Percentiles rank a stretch among this genome's conserved stretches.
Conservation (phyloP, 148 eudicot genomes). For the Spergularia bocconei region DNA sequence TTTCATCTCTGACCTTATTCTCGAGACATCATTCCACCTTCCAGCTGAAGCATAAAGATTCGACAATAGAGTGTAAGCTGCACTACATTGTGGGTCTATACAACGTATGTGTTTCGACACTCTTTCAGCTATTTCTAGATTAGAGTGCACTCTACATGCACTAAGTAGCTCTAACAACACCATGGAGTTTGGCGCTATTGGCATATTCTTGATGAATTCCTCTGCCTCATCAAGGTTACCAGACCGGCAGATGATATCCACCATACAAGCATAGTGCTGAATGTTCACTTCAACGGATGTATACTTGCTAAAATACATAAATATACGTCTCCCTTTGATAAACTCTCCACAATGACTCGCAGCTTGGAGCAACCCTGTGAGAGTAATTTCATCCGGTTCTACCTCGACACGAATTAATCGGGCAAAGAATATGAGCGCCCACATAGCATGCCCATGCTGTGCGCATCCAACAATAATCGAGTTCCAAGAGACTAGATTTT, state of each 20-base stretch:
- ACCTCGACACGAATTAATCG: constrained; percentile 50
- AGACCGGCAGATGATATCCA: constrained; percentile 67
- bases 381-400: constrained; percentile 67
- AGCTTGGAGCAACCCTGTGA: constrained; percentile 73
- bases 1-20: constrained; percentile 53
- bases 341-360: constrained; percentile 62
- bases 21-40: constrained; percentile 74
- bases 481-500: constrained; percentile 87
- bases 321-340: constrained; percentile 51
- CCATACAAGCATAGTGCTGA: constrained; percentile 81
- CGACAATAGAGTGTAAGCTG: constrained; percentile 68
- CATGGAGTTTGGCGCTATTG: constrained; percentile 44
- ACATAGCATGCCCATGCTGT: constrained; percentile 54
- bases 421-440: constrained; percentile 49
- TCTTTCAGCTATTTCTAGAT: constrained; percentile 66
- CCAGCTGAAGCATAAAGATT: constrained; percentile 72
- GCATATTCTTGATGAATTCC: constrained; percentile 61
- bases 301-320: constrained; percentile 35
- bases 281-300: constrained; percentile 38
- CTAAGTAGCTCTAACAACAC: constrained; percentile 64
- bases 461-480: constrained; percentile 78
- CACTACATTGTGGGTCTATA: constrained; percentile 57
- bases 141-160: constrained; percentile 54
- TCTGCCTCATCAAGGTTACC: constrained; percentile 81
- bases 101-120: constrained; percentile 45